Conservation (phyloP, 2,329 filamentous ascomycete species). For the Teratosphaeria viscida region DNA sequence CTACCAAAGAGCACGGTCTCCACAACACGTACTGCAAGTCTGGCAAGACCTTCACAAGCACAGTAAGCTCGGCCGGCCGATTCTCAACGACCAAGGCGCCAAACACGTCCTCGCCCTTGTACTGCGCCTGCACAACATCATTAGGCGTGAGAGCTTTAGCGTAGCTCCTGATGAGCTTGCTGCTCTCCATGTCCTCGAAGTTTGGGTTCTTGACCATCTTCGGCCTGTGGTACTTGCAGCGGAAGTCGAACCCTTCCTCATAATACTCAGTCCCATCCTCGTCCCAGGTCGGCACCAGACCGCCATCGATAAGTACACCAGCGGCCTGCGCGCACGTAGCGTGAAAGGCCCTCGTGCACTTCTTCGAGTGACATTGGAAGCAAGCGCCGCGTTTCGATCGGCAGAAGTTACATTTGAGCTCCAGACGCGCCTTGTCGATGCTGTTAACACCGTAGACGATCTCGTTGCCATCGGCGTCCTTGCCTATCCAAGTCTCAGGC, state of each 20-base stretch:
- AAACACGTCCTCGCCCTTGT: constrained; percentile 75
- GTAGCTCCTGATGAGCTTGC: constrained; percentile 56
- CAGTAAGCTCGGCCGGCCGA: constrained; percentile 58
- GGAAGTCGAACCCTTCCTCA: constrained; percentile 83
- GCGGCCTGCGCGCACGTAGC: constrained; percentile 88
- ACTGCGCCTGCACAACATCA: constrained; percentile 80
- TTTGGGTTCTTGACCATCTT: constrained; percentile 64
- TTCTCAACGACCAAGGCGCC: constrained; percentile 84
- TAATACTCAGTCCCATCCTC: constrained; percentile 90
- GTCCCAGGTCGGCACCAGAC: constrained; percentile 73
- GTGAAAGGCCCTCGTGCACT: constrained; percentile 87
- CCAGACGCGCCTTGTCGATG: constrained; percentile 76
- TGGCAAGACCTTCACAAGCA: constrained; percentile 75
- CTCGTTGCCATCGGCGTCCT: constrained; percentile 55
- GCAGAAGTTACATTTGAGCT: constrained; percentile 90
- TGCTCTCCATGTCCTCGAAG: constrained; percentile 55
- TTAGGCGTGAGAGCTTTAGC: constrained; percentile 59
- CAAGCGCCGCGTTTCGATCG: constrained; percentile 90
- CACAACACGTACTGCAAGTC: constrained; percentile 54
- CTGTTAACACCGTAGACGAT: constrained; percentile 66
- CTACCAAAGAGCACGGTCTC: not conserved
- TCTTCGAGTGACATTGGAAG: constrained; percentile 92
- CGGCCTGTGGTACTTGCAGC: constrained; percentile 84
- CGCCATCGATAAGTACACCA: constrained; percentile 83
- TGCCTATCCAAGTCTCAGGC: constrained; percentile 79